A percentile compares a stretch with the other conserved stretches of the same genome.
Conservation (phyloP, 768 basidiomycete species). For the Omphalotus guepiniiformis region DNA sequence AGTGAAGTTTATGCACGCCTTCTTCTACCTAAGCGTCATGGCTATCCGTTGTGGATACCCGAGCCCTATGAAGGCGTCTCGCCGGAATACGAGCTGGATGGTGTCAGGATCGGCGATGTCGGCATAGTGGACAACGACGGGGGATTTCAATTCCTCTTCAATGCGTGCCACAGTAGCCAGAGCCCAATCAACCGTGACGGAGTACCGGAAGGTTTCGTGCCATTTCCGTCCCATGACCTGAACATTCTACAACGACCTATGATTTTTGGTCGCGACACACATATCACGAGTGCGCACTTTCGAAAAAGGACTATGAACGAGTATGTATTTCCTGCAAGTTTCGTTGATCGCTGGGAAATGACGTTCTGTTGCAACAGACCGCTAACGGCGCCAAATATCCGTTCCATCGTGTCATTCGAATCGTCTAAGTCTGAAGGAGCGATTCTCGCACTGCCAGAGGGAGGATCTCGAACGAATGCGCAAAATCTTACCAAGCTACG, state of each 20-base stretch:
- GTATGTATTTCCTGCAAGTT: neutral
- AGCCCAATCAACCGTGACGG: neutral
- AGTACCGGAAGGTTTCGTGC: neutral
- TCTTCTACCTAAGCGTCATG: constrained; percentile 16
- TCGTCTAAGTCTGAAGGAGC: constrained; percentile 10
- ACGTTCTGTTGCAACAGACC: neutral
- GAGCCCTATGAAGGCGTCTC: constrained; percentile 15
- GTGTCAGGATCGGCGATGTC: neutral
- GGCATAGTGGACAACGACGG: neutral
- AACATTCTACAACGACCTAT: neutral
- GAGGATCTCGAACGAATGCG: constrained; percentile 6
- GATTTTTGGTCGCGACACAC: neutral
- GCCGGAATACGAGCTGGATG: constrained; percentile 12
- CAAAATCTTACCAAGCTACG: constrained; percentile 7
- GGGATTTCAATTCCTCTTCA: constrained; percentile 8
- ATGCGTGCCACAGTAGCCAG: neutral
- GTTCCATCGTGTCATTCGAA: neutral
- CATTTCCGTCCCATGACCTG: neutral
- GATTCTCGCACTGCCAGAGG: constrained; percentile 13
- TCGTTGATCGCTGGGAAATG: neutral
- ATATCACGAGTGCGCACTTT: too few species aligned
- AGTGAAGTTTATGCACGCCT: constrained; percentile 17
- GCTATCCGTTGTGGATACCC: constrained; percentile 24
- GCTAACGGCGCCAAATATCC: neutral
- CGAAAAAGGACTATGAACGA: too few species aligned